These are phyloP conservation scores for Soucietia sequanensis DNA, from an alignment of 805 yeast genomes.

Conservation along the genomic window DNA sequence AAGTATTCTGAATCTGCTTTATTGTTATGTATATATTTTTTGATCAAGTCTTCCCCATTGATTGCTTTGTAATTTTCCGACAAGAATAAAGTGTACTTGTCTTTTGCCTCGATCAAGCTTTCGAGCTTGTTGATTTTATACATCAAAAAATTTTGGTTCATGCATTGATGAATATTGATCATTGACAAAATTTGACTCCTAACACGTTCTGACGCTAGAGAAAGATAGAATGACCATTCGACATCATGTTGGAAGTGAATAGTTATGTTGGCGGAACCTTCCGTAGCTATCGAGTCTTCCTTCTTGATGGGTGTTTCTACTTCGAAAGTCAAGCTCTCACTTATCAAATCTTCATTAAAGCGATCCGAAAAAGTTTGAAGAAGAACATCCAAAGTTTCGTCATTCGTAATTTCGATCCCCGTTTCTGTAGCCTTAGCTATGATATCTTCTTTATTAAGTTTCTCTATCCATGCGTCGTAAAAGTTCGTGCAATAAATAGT, in stretches of 20 bases:
- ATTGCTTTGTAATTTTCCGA: conserved; percentile 32
- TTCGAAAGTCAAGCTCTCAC: too few species aligned
- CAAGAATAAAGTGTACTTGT: conserved; percentile 30
- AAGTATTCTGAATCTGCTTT: conserved; percentile 6
- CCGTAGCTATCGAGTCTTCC: too few species aligned
- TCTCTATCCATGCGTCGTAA: not conserved
- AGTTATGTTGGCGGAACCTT: not conserved
- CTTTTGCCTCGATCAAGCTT: conserved; percentile 22
- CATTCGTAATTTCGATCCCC: not conserved
- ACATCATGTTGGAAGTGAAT: not conserved
- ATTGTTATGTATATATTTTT: conserved; percentile 23
- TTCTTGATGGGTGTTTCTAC: too few species aligned
- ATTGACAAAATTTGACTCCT: conserved; percentile 6
- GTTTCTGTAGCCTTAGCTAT: not conserved
- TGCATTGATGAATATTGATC: conserved; percentile 20
- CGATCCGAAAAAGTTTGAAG: too few species aligned
- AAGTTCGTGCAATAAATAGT: not conserved
- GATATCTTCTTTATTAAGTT: not conserved
- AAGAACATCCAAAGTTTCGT: too few species aligned
- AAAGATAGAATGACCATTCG: not conserved
- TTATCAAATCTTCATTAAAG: too few species aligned
- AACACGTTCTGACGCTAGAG: not conserved
- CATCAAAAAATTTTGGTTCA: conserved; percentile 17
- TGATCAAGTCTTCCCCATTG: conserved; percentile 34
- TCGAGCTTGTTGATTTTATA: conserved; percentile 19